Evolutionary conservation across 306 rosid genomes (phyloP).

Genomic region (Oxytropis ochrocephala): DNA sequence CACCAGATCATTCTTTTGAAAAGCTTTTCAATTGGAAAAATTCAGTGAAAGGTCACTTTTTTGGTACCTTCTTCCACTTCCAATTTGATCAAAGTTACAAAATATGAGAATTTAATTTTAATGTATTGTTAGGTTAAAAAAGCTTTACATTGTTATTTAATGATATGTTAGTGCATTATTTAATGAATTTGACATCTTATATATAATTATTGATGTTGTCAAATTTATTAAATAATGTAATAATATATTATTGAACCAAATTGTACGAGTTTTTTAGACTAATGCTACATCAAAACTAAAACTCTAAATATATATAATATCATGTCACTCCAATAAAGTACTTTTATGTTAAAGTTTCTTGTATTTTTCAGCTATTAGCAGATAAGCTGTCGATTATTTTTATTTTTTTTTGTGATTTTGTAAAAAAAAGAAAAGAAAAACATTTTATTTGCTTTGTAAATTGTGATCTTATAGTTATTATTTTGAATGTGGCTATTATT

Average conservation of each 20-base stretch:
- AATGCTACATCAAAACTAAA: constrained; percentile 11
- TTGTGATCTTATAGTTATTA: no score
- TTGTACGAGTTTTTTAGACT: neutral
- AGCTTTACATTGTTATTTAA: neutral
- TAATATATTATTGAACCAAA: neutral
- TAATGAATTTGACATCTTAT: neutral
- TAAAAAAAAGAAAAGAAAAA: no score
- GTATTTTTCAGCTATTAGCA: neutral
- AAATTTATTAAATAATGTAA: neutral
- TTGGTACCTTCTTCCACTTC: constrained; percentile 1
- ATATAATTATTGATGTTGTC: neutral
- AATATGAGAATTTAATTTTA: neutral
- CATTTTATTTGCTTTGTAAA: neutral
- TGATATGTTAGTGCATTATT: neutral
- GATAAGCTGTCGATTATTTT: no score
- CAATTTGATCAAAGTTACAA: neutral
- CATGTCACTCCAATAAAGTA: neutral
- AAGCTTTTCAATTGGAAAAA: neutral
- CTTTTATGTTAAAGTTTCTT: neutral
- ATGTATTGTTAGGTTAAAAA: neutral
- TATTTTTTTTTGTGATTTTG: no score
- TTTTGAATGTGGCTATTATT: no score
- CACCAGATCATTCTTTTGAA: constrained; percentile 43
- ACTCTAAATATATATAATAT: neutral
- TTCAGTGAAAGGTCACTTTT: constrained; percentile 21